phyloP scores from a whole-genome alignment of 192 early-diverging fungal genomes.

The Kappamyces sp. region DNA sequence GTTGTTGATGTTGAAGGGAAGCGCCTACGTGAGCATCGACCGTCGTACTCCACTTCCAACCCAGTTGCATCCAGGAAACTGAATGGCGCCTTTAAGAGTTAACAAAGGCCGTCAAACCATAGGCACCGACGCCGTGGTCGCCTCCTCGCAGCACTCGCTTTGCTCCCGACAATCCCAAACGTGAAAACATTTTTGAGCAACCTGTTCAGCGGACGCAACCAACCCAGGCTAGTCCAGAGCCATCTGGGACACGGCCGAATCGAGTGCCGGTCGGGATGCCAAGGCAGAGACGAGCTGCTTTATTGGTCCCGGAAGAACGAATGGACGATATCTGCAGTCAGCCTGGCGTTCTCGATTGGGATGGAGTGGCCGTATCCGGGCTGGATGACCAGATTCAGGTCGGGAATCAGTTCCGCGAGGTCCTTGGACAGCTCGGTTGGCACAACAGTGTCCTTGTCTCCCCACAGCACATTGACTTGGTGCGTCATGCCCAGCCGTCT shows the following conservation, averaged over 20 bases:
- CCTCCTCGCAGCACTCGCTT: constrained; percentile 12
- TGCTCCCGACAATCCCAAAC: constrained; percentile 11
- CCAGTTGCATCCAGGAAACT: constrained; percentile 17
- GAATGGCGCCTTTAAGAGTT: constrained; percentile 1
- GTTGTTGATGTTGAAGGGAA: constrained; percentile 26
- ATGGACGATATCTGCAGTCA: not conserved
- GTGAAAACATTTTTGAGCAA: constrained; percentile 4
- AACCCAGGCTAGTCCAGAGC: too few relatives aligned
- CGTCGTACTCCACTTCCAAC: constrained; percentile 10
- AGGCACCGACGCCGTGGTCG: constrained; percentile 8
- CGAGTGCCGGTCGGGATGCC: constrained; percentile 21
- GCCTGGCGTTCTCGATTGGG: not conserved
- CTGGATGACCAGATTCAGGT: constrained; percentile 9
- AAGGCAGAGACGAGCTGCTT: constrained; percentile 11
- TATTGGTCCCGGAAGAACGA: not conserved
- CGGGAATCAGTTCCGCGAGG: not conserved
- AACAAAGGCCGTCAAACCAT: not conserved
- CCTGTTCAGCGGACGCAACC: too few relatives aligned
- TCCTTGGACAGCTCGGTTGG: not conserved
- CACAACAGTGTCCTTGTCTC: constrained; percentile 7
- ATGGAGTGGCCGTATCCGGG: not conserved
- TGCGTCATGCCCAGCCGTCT: constrained; percentile 3
- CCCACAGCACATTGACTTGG: constrained; percentile 12
- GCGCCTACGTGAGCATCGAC: constrained; percentile 14
- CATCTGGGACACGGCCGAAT: not conserved